These are phyloP conservation scores for Fusarium paranaense DNA, from an alignment of 2,329 filamentous ascomycete genomes.

Conservation along the genomic window DNA sequence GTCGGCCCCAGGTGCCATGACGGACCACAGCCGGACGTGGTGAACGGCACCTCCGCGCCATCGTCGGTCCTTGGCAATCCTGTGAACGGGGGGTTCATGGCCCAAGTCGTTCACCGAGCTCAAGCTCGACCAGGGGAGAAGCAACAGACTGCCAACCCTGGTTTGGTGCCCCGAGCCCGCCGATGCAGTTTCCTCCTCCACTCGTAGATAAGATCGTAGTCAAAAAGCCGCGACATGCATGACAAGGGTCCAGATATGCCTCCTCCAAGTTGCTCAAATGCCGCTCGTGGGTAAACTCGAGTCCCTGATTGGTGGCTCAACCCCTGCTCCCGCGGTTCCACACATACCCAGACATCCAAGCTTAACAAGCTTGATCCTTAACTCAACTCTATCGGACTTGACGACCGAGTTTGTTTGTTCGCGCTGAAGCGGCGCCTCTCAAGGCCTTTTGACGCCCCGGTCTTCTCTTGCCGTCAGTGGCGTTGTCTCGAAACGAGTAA, in stretches of 20 bases:
- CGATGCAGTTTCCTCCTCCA: not conserved
- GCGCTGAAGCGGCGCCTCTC: slow-evolving; percentile 14
- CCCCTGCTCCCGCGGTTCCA: slow-evolving; percentile 32
- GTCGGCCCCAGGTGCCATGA: slow-evolving; percentile 31
- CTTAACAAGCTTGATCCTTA: slow-evolving; percentile 41
- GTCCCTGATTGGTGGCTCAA: slow-evolving; percentile 27
- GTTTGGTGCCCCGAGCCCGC: slow-evolving; percentile 21
- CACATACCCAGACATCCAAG: slow-evolving; percentile 24
- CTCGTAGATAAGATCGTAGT: slow-evolving; percentile 32
- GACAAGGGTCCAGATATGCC: slow-evolving; percentile 18
- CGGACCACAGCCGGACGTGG: slow-evolving; percentile 10
- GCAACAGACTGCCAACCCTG: slow-evolving; percentile 4
- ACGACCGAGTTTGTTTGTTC: slow-evolving; percentile 29
- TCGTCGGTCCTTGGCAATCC: slow-evolving; percentile 36
- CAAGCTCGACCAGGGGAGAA: slow-evolving; percentile 11
- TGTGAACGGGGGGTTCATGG: slow-evolving; percentile 19
- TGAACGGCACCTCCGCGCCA: slow-evolving; percentile 20
- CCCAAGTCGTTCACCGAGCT: slow-evolving; percentile 41
- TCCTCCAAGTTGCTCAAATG: slow-evolving; percentile 17
- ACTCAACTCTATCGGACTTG: slow-evolving; percentile 30
- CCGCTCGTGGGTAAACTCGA: slow-evolving; percentile 37
- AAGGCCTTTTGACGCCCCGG: not conserved
- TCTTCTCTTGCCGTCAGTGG: slow-evolving; percentile 14
- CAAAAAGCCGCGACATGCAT: not conserved
- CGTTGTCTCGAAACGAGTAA: not conserved